Evolutionary conservation across 192 early-diverging fungal genomes (phyloP).

Genomic region (Linnemannia zychae): DNA sequence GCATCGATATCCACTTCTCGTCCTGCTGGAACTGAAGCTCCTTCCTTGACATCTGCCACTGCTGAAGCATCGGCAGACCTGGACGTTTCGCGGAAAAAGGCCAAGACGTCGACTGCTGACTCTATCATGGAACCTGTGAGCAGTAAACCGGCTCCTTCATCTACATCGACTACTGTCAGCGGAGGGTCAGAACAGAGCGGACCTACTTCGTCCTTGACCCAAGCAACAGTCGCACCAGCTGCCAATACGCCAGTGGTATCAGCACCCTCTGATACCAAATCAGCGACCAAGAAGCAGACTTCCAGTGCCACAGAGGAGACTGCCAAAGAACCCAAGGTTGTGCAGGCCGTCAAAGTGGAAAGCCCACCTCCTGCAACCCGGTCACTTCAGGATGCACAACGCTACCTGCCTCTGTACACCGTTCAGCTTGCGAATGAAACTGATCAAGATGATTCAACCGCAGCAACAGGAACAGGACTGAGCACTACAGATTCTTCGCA

Average conservation of each 20-base stretch:
- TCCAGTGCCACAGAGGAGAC: background rate
- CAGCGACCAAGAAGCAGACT: background rate
- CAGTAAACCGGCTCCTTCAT: background rate
- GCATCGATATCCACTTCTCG: background rate
- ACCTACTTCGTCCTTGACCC: background rate
- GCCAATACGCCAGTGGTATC: background rate
- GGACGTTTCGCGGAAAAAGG: constrained; percentile 36
- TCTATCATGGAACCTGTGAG: background rate
- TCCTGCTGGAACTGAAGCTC: background rate
- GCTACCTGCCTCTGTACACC: constrained; percentile 78
- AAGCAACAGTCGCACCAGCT: background rate
- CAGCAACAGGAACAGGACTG: background rate
- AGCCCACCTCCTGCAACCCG: constrained; percentile 17
- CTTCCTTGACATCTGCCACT: background rate
- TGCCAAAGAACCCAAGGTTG: background rate
- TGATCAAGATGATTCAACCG: constrained; percentile 15
- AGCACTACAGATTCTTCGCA: background rate
- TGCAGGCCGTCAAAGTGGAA: constrained; percentile 2
- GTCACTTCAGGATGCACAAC: constrained; percentile 62
- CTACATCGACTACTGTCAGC: background rate
- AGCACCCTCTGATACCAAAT: background rate
- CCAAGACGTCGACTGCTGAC: constrained; percentile 32
- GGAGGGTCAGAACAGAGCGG: background rate
- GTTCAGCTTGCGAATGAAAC: constrained; percentile 68
- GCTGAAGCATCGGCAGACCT: background rate